A percentile compares a stretch with the other conserved stretches of the same genome.
Evolutionary conservation across 805 yeast species (phyloP).

Genomic region (Sugiyamaella qingdaonensis): DNA sequence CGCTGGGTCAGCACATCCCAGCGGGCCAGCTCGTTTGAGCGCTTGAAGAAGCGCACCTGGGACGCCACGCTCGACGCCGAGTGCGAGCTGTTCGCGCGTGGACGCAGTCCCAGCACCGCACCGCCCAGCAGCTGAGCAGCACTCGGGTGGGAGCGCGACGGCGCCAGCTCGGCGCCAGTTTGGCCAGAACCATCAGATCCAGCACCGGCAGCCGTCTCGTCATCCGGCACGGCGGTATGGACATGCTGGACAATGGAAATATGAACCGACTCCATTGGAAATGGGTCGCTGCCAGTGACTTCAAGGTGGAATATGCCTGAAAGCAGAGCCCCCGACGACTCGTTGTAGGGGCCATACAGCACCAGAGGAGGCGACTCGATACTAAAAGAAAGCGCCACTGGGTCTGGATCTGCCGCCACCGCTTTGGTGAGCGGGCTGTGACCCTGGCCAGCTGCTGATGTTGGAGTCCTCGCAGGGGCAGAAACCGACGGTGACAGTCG

Average conservation of each 20-base stretch:
- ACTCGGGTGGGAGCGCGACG: not conserved
- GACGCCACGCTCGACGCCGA: not conserved
- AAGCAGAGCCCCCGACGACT: conserved; percentile 79
- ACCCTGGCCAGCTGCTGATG: not conserved
- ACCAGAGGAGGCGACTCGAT: conserved; percentile 91
- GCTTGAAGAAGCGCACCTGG: conserved; percentile 37
- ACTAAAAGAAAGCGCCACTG: conserved; percentile 34
- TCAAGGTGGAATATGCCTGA: conserved; percentile 71
- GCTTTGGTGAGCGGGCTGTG: not conserved
- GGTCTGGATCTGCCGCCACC: not conserved
- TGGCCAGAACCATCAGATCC: too few species aligned
- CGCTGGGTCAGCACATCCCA: conserved; percentile 78
- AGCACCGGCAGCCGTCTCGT: not conserved
- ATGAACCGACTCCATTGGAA: conserved; percentile 54
- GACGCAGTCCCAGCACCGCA: not conserved
- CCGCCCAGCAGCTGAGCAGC: not conserved
- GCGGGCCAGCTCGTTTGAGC: conserved; percentile 61
- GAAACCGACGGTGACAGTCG: not conserved
- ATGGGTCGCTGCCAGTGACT: conserved; percentile 40
- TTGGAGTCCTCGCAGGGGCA: not conserved
- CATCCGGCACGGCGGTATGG: conserved; percentile 19
- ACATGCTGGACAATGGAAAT: conserved; percentile 63
- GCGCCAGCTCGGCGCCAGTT: not conserved
- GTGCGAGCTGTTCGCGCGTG: conserved; percentile 35
- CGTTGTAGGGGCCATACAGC: conserved; percentile 72